Evolutionary conservation across 148 eudicot species (phyloP).

Genomic region (Pharnaceum exiguum): DNA sequence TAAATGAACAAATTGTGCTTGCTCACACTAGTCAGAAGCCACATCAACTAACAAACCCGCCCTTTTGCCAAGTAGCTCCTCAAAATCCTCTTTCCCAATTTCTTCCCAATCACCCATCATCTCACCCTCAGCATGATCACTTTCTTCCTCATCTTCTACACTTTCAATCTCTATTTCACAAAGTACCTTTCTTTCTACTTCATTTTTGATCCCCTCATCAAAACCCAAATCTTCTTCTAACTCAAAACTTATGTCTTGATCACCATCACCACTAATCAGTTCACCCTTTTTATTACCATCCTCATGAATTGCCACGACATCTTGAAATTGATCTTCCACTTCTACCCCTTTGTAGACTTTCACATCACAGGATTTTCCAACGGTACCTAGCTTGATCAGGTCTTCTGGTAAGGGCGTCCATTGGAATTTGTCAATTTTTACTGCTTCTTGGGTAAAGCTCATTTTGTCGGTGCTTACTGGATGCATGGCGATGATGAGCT

Average conservation of each 20-base stretch:
- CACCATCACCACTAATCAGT: neutral
- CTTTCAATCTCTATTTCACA: conserved; percentile 29
- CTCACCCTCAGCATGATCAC: neutral
- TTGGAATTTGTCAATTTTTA: conserved; percentile 17
- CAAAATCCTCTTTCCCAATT: conserved; percentile 25
- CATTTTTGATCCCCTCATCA: neutral
- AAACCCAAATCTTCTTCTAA: neutral
- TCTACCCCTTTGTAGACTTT: conserved; percentile 14
- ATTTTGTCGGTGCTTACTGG: neutral
- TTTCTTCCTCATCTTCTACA: conserved; percentile 6
- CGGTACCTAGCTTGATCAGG: conserved; percentile 8
- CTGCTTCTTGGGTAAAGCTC: neutral
- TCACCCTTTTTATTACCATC: neutral
- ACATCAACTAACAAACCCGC: neutral
- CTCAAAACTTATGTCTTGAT: neutral
- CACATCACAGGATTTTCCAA: conserved; percentile 17
- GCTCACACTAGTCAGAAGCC: neutral
- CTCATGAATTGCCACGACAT: neutral
- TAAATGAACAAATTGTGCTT: conserved; percentile 1
- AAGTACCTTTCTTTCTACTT: neutral
- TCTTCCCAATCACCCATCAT: conserved; percentile 29
- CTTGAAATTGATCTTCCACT: conserved; percentile 5
- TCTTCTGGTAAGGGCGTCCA: conserved; percentile 17
- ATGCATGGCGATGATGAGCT: conserved; percentile 19
- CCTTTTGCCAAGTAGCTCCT: conserved; percentile 20